phyloP scores from a whole-genome alignment of 106 monocot species.

The Ottelia alismoides region DNA sequence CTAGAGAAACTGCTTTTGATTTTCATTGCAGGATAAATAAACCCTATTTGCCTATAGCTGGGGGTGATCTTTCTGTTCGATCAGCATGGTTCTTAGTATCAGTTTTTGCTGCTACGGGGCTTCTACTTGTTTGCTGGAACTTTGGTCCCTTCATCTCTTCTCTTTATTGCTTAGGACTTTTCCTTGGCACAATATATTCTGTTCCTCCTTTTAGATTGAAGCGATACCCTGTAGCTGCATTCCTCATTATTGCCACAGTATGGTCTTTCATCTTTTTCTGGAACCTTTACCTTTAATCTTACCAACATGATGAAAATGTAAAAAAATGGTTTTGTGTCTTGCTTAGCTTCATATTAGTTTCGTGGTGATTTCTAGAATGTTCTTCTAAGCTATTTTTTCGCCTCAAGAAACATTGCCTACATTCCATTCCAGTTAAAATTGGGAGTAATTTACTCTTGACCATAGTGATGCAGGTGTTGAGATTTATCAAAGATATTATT shows the following conservation, averaged over 20 bases:
- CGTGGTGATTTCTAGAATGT: no score
- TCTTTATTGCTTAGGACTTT: constrained; percentile 84
- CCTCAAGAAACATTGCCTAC: no score
- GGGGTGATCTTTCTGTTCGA: constrained; percentile 87
- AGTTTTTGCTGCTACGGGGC: constrained; percentile 63
- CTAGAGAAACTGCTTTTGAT: not conserved
- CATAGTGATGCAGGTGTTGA: no score
- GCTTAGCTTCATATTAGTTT: no score
- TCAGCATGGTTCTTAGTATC: constrained; percentile 92
- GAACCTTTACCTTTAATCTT: not conserved
- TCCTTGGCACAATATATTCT: constrained; percentile 96
- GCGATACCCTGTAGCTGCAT: constrained; percentile 87
- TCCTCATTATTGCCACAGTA: constrained; percentile 99
- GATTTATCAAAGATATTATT: no score
- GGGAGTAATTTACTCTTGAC: no score
- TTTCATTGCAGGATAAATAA: constrained; percentile 79
- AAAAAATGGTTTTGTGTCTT: no score
- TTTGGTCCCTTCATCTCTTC: constrained; percentile 94
- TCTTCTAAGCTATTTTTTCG: no score
- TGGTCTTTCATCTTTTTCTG: constrained; percentile 5
- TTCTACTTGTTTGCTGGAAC: constrained; percentile 60
- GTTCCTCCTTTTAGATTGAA: constrained; percentile 98
- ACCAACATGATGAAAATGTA: no score
- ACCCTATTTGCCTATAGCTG: constrained; percentile 98
- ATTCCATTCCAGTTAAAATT: no score